Evolutionary conservation across 768 basidiomycete genomes (phyloP).

Genomic region (Tephrocybe sp.): DNA sequence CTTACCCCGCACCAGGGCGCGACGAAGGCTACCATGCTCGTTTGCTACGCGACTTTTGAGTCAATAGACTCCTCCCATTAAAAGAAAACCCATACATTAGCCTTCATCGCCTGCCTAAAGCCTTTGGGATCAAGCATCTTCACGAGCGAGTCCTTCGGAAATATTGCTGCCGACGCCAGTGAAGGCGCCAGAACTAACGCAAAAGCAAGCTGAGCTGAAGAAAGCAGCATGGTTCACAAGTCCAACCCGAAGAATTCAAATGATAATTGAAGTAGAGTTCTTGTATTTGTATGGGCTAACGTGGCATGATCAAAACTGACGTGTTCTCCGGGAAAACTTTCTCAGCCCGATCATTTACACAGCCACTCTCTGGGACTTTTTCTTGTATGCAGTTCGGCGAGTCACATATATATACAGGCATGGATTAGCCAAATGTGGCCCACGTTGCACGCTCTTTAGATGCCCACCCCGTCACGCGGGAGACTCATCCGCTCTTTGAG

Average conservation of each 20-base stretch:
- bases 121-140: constrained; percentile 72
- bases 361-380: no score
- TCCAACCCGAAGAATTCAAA: not conserved
- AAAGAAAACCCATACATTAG: constrained; percentile 53
- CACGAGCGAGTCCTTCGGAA: constrained; percentile 54
- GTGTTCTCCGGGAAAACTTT: constrained; percentile 14
- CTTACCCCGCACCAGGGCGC: constrained; percentile 94
- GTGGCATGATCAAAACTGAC: constrained; percentile 10
- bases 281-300: not conserved
- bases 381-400: no score
- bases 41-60: constrained; percentile 44
- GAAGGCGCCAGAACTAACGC: constrained; percentile 42
- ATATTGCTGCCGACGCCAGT: constrained; percentile 50
- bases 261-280: not conserved
- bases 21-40: constrained; percentile 84
- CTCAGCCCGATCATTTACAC: no score
- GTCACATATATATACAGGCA: no score
- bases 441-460: no score
- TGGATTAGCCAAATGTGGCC: no score
- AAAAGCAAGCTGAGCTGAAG: constrained; percentile 30
- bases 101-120: constrained; percentile 73
- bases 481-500: no score
- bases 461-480: no score
- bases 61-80: not conserved
- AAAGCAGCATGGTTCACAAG: constrained; percentile 29